Evolutionary conservation across 2,329 filamentous ascomycete species (phyloP), one percentile per base, ranked within the genome.

Genomic region (Arthrobotrys entomopaga): DNA sequence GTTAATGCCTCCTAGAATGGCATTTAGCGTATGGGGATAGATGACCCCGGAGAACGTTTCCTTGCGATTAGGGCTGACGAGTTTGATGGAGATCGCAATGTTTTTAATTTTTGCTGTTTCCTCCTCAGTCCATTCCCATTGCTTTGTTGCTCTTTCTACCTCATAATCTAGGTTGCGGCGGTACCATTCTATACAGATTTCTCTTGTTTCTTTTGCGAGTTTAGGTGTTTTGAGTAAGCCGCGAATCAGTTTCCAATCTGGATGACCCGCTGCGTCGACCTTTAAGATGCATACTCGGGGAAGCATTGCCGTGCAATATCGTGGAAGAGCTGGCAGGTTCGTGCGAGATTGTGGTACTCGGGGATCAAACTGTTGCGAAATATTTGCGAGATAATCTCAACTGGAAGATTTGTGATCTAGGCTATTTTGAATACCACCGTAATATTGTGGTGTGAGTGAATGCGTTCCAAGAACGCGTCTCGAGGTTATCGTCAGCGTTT

Each of bases 101-200:
- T 38, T 20, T 1, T 26, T 19, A 19, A 70, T 61, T 3, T 48
- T 22, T 1, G n/a, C 16, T 13, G 42, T 40, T 29, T 70, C 65
- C 10, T 54, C 26, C 0, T 10, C 3, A 7, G 50, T 70, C 65
- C 65, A 63, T 1, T 11, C 46, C 65, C 65, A 70, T 42, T 56
- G 46, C 29, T 42, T 34, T 11, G 34, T 69, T 24, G 24, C 38
- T 10, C 20, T 16, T 7, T 11, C 22, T 2, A n/a, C 43, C 8
- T 42, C 10, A 19, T 16, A 26, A 3, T n/a, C 15, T 10, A 20
- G 3, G 13, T 40, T 16, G 50, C 65, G 58, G 22, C 65, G 57
- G 26, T 70, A 40, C 57, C 65, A 70, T 29, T 70, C 65, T 8
- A 70, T 19, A 11, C 22, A 24, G 10, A 70, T 57, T 20, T 50